phyloP scores from a whole-genome alignment of 2,329 filamentous ascomycete species.

The Dactylellina drechsleri region DNA sequence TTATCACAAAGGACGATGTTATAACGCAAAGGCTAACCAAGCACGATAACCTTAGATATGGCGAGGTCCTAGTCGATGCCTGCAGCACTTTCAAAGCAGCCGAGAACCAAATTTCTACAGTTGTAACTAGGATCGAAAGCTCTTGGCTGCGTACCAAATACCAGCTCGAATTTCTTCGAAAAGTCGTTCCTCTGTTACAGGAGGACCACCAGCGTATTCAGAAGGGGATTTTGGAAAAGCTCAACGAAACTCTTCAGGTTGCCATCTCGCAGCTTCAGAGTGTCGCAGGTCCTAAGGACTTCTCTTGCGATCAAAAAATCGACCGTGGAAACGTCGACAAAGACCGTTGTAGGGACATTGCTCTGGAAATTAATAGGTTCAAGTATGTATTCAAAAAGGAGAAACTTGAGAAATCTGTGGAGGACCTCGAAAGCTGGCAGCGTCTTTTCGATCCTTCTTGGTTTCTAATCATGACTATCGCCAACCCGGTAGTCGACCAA shows the following conservation, averaged over 20 bases:
- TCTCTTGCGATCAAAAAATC: not conserved
- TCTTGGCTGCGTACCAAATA: slow-evolving; percentile 56
- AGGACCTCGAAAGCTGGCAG: slow-evolving; percentile 61
- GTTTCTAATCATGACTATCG: slow-evolving; percentile 60
- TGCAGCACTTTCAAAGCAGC: slow-evolving; percentile 55
- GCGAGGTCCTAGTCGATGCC: slow-evolving; percentile 47
- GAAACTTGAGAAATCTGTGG: slow-evolving; percentile 58
- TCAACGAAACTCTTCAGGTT: slow-evolving; percentile 39
- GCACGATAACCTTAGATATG: slow-evolving; percentile 46
- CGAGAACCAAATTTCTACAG: slow-evolving; percentile 55
- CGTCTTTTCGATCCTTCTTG: slow-evolving; percentile 60
- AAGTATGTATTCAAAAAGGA: slow-evolving; percentile 55
- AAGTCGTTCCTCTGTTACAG: slow-evolving; percentile 53
- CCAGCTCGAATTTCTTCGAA: slow-evolving; percentile 58
- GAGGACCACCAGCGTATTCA: slow-evolving; percentile 56
- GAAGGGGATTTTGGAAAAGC: slow-evolving; percentile 49
- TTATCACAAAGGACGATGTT: too few relatives aligned
- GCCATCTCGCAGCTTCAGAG: slow-evolving; percentile 43
- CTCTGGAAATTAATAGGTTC: slow-evolving; percentile 55
- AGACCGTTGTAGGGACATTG: not conserved
- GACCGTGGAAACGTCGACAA: not conserved
- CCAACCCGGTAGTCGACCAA: slow-evolving; percentile 58
- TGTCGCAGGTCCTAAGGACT: slow-evolving; percentile 22
- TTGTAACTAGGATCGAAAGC: slow-evolving; percentile 54
- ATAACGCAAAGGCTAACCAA: slow-evolving; percentile 6